phyloP scores from a whole-genome alignment of 371 early-diverging fungal species.

The Haplosporangium sp. region DNA sequence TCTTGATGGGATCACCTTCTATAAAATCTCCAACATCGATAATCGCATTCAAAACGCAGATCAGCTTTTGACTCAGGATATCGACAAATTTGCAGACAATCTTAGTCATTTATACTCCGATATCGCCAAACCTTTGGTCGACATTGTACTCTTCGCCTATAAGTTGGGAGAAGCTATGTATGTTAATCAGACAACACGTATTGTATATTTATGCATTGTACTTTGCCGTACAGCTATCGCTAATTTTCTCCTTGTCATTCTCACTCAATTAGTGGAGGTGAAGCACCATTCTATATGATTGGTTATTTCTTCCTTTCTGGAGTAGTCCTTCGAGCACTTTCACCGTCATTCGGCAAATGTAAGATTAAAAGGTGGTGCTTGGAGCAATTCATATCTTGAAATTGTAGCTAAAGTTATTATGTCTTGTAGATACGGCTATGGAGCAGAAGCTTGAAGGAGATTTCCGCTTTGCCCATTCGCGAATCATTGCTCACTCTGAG shows the following conservation, averaged over 20 bases:
- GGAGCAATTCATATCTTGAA: background rate
- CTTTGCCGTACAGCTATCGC: background rate
- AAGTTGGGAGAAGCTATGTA: conserved; percentile 88
- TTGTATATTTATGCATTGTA: background rate
- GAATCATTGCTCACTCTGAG: conserved; percentile 86
- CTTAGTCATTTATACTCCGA: conserved; percentile 83
- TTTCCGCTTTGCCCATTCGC: conserved; percentile 86
- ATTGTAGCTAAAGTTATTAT: background rate
- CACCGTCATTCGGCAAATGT: conserved; percentile 90
- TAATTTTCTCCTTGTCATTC: background rate
- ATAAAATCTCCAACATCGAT: conserved; percentile 85
- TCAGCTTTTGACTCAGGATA: conserved; percentile 89
- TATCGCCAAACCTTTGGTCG: conserved; percentile 86
- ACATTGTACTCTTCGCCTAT: conserved; percentile 86
- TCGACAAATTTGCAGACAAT: conserved; percentile 86
- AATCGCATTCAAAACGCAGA: conserved; percentile 86
- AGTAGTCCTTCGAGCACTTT: conserved; percentile 78
- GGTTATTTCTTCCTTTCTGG: conserved; percentile 84
- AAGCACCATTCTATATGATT: conserved; percentile 85
- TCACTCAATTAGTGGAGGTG: conserved; percentile 63
- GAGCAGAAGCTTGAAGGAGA: conserved; percentile 89
- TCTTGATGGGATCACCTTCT: conserved; percentile 84
- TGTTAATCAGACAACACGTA: conserved; percentile 24
- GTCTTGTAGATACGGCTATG: conserved; percentile 71
- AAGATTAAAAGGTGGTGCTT: conserved; percentile 19